Conservation (phyloP, 352 stramenopile species). For the Thalassiosira livingstoniorum region DNA sequence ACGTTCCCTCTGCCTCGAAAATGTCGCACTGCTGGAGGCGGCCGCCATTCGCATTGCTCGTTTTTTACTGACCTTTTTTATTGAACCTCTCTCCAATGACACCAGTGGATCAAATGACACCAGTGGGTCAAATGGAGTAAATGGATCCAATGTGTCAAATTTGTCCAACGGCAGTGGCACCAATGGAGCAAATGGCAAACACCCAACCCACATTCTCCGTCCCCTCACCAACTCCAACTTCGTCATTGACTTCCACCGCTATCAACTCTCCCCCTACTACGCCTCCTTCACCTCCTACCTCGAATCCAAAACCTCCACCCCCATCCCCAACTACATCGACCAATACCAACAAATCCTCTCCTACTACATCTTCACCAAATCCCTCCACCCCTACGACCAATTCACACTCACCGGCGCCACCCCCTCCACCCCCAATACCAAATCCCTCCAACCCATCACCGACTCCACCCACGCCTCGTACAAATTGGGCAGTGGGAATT, state of each 20-base stretch:
- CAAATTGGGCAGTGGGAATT: conserved; percentile 61
- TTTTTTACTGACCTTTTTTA: conserved; percentile 70
- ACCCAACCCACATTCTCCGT: conserved; percentile 49
- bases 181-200: too few relatives aligned
- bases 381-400: conserved; percentile 65
- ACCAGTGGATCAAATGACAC: too few relatives aligned
- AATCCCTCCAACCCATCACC: conserved; percentile 60
- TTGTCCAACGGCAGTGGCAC: too few relatives aligned
- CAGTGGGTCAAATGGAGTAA: too few relatives aligned
- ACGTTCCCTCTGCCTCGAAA: conserved; percentile 45
- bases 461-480: conserved; percentile 50
- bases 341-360: conserved; percentile 59
- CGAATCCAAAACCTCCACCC: conserved; percentile 30
- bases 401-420: conserved; percentile 67
- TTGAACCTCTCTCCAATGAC: too few relatives aligned
- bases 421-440: conserved; percentile 66
- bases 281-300: conserved; percentile 57
- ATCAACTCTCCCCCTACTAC: conserved; percentile 61
- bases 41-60: conserved; percentile 55
- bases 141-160: too few relatives aligned
- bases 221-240: conserved; percentile 76
- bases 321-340: conserved; percentile 56
- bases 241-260: conserved; percentile 69
- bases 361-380: conserved; percentile 62
- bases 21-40: conserved; percentile 53